Percentiles rank a stretch among this genome's conserved stretches.
Conservation (phyloP, 2,329 filamentous ascomycete species). For the Microsporum ferrugineum region DNA sequence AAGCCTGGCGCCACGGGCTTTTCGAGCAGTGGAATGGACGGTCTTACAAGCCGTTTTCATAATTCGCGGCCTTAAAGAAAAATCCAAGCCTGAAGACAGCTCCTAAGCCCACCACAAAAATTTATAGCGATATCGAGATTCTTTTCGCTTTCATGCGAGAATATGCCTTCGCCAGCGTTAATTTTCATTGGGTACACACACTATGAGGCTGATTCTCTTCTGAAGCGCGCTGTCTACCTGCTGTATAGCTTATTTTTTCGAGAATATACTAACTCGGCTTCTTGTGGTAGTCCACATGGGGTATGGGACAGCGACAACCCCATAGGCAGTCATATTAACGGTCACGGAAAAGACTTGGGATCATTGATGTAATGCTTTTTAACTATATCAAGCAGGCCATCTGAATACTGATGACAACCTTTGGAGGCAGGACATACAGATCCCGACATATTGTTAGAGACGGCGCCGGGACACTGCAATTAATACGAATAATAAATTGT, state of each 20-base stretch:
- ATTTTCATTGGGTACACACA: constrained; percentile 10
- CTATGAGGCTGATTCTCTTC: not conserved
- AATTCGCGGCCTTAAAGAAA: too few relatives aligned
- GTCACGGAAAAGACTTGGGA: not conserved
- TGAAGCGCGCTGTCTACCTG: constrained; percentile 10
- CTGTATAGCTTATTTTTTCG: too few relatives aligned
- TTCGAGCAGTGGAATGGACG: not conserved
- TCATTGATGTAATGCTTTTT: too few relatives aligned
- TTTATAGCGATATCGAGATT: constrained; percentile 3
- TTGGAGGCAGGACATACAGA: too few relatives aligned
- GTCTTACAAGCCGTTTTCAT: not conserved
- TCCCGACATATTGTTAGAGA: too few relatives aligned
- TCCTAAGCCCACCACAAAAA: not conserved
- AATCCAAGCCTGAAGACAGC: not conserved
- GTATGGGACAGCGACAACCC: constrained; percentile 6
- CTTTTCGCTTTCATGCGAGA: constrained; percentile 7
- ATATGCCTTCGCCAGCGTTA: constrained; percentile 11
- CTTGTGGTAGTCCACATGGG: constrained; percentile 8
- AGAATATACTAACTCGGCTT: not conserved
- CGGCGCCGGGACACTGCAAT: not conserved
- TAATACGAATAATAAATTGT: not conserved
- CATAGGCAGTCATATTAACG: not conserved
- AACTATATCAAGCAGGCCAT: too few relatives aligned
- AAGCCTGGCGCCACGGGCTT: not conserved
- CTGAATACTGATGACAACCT: too few relatives aligned